Evolutionary conservation across 768 basidiomycete species (phyloP).

Genomic region (Mycena venus): DNA sequence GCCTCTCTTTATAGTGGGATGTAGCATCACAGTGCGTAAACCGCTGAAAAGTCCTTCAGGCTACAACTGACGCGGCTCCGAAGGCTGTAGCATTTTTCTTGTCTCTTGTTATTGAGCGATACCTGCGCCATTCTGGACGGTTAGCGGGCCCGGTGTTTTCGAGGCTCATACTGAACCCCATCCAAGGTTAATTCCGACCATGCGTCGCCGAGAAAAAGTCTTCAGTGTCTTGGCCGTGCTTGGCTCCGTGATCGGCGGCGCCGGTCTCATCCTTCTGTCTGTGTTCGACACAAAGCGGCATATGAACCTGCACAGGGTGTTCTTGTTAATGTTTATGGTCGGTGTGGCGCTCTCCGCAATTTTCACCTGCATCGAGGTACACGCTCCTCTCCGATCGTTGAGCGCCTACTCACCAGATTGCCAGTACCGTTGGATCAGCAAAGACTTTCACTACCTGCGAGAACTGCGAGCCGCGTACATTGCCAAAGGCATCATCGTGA

Average conservation of each 20-base stretch:
- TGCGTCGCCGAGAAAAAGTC: slow-evolving; percentile 68
- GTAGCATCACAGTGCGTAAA: slow-evolving; percentile 62
- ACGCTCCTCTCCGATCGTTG: neutral
- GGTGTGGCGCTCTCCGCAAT: slow-evolving; percentile 81
- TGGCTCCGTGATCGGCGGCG: slow-evolving; percentile 72
- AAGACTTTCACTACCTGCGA: slow-evolving; percentile 61
- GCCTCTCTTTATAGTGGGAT: slow-evolving; percentile 80
- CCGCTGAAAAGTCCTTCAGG: too few relatives aligned
- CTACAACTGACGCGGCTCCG: neutral
- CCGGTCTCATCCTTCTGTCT: slow-evolving; percentile 76
- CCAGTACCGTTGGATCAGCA: slow-evolving; percentile 76
- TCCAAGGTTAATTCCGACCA: slow-evolving; percentile 68
- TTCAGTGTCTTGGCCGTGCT: slow-evolving; percentile 70
- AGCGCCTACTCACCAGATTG: neutral
- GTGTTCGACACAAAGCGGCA: slow-evolving; percentile 77
- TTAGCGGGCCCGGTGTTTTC: slow-evolving; percentile 38
- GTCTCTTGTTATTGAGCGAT: slow-evolving; percentile 71
- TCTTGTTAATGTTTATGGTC: slow-evolving; percentile 79
- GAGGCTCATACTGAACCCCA: neutral
- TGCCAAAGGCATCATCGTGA: slow-evolving; percentile 72
- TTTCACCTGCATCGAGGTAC: slow-evolving; percentile 79
- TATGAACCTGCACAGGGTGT: slow-evolving; percentile 64
- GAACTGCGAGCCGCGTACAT: slow-evolving; percentile 68
- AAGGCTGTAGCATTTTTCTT: slow-evolving; percentile 68
- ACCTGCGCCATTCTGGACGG: slow-evolving; percentile 76